These are phyloP conservation scores for Aurifilum marmelostoma DNA, from an alignment of 2,329 filamentous ascomycete genomes.

Conservation along the genomic window DNA sequence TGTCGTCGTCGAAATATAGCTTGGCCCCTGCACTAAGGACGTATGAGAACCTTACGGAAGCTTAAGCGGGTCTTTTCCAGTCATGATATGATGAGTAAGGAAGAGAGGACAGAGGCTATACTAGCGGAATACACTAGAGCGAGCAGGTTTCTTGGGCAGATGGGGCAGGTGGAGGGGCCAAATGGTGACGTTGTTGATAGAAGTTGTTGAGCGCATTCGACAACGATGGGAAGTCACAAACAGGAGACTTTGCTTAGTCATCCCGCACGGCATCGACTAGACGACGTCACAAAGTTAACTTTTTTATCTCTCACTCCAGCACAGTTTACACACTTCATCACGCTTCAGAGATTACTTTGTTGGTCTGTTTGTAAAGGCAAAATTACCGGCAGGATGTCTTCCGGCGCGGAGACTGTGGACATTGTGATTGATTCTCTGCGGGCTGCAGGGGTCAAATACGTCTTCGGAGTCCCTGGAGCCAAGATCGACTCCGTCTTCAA, in stretches of 20 bases:
- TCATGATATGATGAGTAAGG: not conserved
- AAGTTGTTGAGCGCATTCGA: not conserved
- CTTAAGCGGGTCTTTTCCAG: not conserved
- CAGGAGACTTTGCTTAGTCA: constrained; percentile 16
- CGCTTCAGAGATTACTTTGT: not conserved
- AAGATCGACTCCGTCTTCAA: constrained; percentile 54
- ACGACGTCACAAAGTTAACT: constrained; percentile 8
- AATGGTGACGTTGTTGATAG: not conserved
- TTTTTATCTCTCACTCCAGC: not conserved
- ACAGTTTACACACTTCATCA: not conserved
- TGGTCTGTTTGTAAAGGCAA: not conserved
- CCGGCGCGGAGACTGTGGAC: constrained; percentile 35
- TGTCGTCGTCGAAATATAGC: constrained; percentile 7
- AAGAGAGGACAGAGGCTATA: not conserved
- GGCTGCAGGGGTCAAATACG: constrained; percentile 47
- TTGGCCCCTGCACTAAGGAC: constrained; percentile 14
- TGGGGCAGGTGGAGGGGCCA: not conserved
- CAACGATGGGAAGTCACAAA: not conserved
- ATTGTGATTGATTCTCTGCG: constrained; percentile 37
- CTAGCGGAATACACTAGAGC: not conserved
- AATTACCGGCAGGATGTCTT: constrained; percentile 11
- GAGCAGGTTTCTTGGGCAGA: not conserved
- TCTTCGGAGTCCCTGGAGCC: constrained; percentile 53
- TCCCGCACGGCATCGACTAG: not conserved
- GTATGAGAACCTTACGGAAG: not conserved